These are phyloP conservation scores for Orychophragmus violaceus DNA, from an alignment of 345 rosid genomes.

Conservation along the genomic window DNA sequence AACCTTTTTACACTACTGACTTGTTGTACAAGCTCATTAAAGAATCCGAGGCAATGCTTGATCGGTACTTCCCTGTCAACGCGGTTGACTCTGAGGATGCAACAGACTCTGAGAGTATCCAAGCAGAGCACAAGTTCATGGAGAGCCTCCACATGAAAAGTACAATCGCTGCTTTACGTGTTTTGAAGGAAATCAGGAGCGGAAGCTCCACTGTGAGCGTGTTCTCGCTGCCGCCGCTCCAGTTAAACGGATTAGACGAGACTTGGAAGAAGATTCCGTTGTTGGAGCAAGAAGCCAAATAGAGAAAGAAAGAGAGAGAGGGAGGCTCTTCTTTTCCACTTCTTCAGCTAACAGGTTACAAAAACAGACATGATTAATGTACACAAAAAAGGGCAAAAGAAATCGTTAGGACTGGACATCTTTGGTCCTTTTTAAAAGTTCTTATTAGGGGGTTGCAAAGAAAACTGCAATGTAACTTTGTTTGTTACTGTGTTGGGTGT, in stretches of 20 bases:
- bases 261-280: constrained; percentile 43
- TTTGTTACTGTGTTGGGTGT: constrained; percentile 14
- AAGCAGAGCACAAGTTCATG: constrained; percentile 57
- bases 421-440: background rate
- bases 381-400: background rate
- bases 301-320: background rate
- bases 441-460: background rate
- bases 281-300: constrained; percentile 77
- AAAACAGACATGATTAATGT: background rate
- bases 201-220: constrained; percentile 79
- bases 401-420: background rate
- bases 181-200: constrained; percentile 70
- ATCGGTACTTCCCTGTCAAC: constrained; percentile 47
- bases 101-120: constrained; percentile 16
- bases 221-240: constrained; percentile 87
- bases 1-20: constrained; percentile 93
- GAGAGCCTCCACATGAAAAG: constrained; percentile 83
- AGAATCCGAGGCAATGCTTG: constrained; percentile 79
- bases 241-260: constrained; percentile 46
- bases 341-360: constrained; percentile 5
- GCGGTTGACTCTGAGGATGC: constrained; percentile 15
- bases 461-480: no score
- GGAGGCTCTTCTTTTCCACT: background rate
- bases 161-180: constrained; percentile 67
- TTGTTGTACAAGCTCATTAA: constrained; percentile 76